Conservation (phyloP, 176 grass and related monocot genomes). For the Olyra latifolia region DNA sequence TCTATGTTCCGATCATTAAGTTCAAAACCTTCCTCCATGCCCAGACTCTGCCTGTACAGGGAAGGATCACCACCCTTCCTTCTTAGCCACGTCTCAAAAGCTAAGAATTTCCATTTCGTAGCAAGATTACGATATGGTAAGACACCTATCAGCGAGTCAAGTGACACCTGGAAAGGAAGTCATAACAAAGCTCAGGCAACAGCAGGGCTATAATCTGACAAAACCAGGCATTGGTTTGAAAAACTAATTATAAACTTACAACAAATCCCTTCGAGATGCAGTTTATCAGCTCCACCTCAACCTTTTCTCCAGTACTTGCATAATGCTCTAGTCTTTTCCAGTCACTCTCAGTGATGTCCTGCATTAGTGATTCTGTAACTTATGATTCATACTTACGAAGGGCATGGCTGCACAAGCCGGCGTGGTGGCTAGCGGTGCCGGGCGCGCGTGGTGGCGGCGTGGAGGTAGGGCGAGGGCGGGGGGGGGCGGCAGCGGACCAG, state of each 20-base stretch:
- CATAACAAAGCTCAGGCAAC: slow-evolving; percentile 36
- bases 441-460: too few species aligned
- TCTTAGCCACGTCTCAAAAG: slow-evolving; percentile 92
- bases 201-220: not conserved
- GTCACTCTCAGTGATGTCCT: slow-evolving; percentile 58
- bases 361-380: slow-evolving; percentile 29
- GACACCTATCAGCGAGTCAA: slow-evolving; percentile 82
- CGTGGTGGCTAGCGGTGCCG: too few species aligned
- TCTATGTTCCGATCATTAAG: slow-evolving; percentile 40
- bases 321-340: slow-evolving; percentile 68
- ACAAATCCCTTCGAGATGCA: slow-evolving; percentile 87
- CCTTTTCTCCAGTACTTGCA: slow-evolving; percentile 69
- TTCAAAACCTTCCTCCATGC: slow-evolving; percentile 51
- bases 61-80: slow-evolving; percentile 77
- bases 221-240: not conserved
- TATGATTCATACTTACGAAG: not conserved
- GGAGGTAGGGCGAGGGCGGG: too few species aligned
- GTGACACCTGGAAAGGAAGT: slow-evolving; percentile 70
- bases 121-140: slow-evolving; percentile 87
- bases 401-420: too few species aligned
- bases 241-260: slow-evolving; percentile 50
- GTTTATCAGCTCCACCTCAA: slow-evolving; percentile 84
- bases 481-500: too few species aligned
- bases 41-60: slow-evolving; percentile 60
- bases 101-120: slow-evolving; percentile 83